phyloP scores from a whole-genome alignment of 352 stramenopile genomes.

The Globisporangium takayamanum region DNA sequence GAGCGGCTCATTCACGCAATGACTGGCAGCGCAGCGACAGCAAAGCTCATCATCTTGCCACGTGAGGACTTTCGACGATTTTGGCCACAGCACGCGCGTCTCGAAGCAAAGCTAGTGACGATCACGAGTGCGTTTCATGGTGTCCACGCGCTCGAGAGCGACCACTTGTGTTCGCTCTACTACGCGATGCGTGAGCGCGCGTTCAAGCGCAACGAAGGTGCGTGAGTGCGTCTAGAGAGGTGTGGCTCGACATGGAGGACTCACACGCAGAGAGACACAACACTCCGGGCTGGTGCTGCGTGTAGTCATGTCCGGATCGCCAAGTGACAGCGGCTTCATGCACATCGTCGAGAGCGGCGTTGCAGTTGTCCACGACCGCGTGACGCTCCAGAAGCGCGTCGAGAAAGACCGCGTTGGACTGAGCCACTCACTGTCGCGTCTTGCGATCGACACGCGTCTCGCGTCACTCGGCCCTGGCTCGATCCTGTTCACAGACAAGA shows the following conservation, averaged over 20 bases:
- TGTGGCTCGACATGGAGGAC: no score
- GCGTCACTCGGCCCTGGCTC: conserved; percentile 27
- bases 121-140: conserved; percentile 27
- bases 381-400: conserved; percentile 23
- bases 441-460: conserved; percentile 33
- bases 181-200: conserved; percentile 24
- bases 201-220: conserved; percentile 40
- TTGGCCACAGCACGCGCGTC: conserved; percentile 23
- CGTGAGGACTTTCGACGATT: conserved; percentile 24
- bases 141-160: conserved; percentile 25
- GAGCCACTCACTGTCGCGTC: conserved; percentile 11
- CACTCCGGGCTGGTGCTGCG: neutral
- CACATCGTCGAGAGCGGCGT: conserved; percentile 33
- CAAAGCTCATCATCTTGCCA: conserved; percentile 29
- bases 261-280: no score
- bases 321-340: conserved; percentile 18
- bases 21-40: conserved; percentile 12
- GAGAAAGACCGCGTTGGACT: conserved; percentile 8
- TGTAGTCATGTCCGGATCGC: conserved; percentile 27
- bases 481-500: conserved; percentile 27
- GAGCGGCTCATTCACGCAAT: conserved; percentile 27
- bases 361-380: conserved; percentile 36
- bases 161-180: conserved; percentile 40
- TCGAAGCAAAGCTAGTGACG: conserved; percentile 26
- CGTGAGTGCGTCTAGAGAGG: neutral